Conservation (phyloP, 2,329 filamentous ascomycete species). For the Pochonia chlamydosporia region DNA sequence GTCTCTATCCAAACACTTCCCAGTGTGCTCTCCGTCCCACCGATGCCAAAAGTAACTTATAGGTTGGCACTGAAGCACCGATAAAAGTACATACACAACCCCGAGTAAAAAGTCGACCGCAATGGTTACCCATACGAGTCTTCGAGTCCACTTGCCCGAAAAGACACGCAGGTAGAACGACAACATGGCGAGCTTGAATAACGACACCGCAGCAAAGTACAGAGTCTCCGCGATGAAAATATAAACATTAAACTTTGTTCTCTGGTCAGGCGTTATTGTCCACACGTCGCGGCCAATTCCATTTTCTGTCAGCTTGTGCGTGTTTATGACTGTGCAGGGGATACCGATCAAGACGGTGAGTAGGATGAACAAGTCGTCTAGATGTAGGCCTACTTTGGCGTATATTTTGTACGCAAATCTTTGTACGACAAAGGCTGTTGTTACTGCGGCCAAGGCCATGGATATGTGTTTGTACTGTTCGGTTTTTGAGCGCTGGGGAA, state of each 20-base stretch:
- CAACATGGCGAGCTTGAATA: constrained; percentile 46
- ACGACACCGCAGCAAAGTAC: constrained; percentile 41
- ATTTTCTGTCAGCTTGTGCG: constrained; percentile 25
- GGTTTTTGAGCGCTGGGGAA: no score
- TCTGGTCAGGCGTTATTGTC: constrained; percentile 34
- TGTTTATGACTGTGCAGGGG: constrained; percentile 22
- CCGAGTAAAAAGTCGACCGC: constrained; percentile 33
- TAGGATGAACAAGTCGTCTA: constrained; percentile 33
- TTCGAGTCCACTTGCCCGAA: constrained; percentile 29
- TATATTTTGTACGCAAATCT: no score
- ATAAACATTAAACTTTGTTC: constrained; percentile 36
- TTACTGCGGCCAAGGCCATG: no score
- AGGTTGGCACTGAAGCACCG: constrained; percentile 46
- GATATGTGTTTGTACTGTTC: no score
- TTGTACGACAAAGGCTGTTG: no score
- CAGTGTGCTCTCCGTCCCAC: constrained; percentile 43
- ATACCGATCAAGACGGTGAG: constrained; percentile 20
- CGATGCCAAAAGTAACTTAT: constrained; percentile 45
- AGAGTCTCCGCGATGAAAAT: constrained; percentile 37
- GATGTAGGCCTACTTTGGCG: no score
- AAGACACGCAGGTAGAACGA: constrained; percentile 53
- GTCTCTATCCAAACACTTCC: constrained; percentile 46
- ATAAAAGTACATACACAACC: constrained; percentile 34
- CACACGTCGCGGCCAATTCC: constrained; percentile 47
- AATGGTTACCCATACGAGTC: constrained; percentile 36